phyloP scores from a whole-genome alignment of 2,329 filamentous ascomycete genomes.

The Calonectria montana region DNA sequence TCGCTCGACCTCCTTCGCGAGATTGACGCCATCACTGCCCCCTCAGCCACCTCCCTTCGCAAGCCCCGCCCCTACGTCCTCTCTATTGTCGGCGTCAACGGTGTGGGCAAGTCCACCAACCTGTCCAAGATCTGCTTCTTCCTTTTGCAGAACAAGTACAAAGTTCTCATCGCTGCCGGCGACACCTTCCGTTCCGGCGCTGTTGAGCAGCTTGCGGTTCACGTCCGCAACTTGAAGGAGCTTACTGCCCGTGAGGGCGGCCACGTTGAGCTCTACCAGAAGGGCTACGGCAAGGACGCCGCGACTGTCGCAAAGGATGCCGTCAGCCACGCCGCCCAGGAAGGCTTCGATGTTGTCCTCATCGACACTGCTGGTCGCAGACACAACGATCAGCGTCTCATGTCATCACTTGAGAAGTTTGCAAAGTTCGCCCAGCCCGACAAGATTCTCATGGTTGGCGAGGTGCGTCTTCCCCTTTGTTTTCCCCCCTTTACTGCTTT shows the following conservation, averaged over 20 bases:
- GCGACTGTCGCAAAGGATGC: slow-evolving; percentile 96
- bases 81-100: slow-evolving; percentile 97
- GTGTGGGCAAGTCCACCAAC: slow-evolving; percentile 98
- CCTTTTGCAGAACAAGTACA: slow-evolving; percentile 95
- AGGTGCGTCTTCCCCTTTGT: slow-evolving; percentile 52
- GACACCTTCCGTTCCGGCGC: slow-evolving; percentile 98
- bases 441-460: slow-evolving; percentile 96
- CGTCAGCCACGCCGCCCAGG: slow-evolving; percentile 79
- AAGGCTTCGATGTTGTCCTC: slow-evolving; percentile 90
- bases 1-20: slow-evolving; percentile 95
- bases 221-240: slow-evolving; percentile 93
- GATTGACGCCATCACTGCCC: slow-evolving; percentile 82
- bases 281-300: slow-evolving; percentile 97
- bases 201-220: slow-evolving; percentile 95
- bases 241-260: slow-evolving; percentile 86
- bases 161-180: slow-evolving; percentile 91
- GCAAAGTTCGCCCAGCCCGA: slow-evolving; percentile 95
- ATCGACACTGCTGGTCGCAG: slow-evolving; percentile 96
- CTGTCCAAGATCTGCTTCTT: slow-evolving; percentile 99
- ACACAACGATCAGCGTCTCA: slow-evolving; percentile 95
- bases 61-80: slow-evolving; percentile 90
- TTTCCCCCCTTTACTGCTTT: not conserved
- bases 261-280: slow-evolving; percentile 91
- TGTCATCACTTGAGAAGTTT: slow-evolving; percentile 98
- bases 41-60: slow-evolving; percentile 71